These are phyloP conservation scores for Penicillium bialowiezense DNA, from an alignment of 495 filamentous ascomycete species.

Conservation along the genomic window DNA sequence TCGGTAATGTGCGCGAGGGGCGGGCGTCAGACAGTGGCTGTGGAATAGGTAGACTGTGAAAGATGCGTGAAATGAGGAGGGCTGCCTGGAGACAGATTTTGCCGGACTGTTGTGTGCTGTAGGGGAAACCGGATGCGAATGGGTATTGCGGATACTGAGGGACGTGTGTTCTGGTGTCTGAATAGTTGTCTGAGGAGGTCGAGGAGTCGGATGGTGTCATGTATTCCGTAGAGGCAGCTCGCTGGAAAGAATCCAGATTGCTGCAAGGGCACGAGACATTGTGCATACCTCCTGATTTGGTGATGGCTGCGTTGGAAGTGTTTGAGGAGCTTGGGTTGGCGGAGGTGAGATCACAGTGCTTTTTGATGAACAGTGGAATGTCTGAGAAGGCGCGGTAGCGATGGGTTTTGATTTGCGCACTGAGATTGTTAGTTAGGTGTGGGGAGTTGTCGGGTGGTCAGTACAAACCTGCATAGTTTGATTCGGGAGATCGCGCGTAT, in stretches of 20 bases:
- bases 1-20: conserved; percentile 37
- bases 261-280: conserved; percentile 36
- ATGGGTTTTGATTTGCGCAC: conserved; percentile 60
- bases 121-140: conserved; percentile 44
- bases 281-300: conserved; percentile 29
- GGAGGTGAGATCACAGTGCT: conserved; percentile 54
- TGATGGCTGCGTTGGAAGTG: conserved; percentile 4
- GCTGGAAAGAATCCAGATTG: conserved; percentile 31
- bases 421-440: conserved; percentile 15
- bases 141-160: conserved; percentile 30
- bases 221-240: conserved; percentile 35
- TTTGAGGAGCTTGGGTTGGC: conserved; percentile 19
- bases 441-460: neutral
- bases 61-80: conserved; percentile 49
- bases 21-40: conserved; percentile 33
- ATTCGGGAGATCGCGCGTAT: conserved; percentile 56
- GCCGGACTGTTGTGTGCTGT: conserved; percentile 50
- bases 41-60: conserved; percentile 49
- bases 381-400: conserved; percentile 60
- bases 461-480: conserved; percentile 51
- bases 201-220: conserved; percentile 38
- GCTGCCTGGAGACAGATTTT: conserved; percentile 53
- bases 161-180: conserved; percentile 26
- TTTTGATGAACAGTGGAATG: conserved; percentile 56
- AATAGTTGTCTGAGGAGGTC: conserved; percentile 33